These are phyloP conservation scores for Aureobasidium zeae DNA, from an alignment of 2,329 filamentous ascomycete species.

Conservation along the genomic window DNA sequence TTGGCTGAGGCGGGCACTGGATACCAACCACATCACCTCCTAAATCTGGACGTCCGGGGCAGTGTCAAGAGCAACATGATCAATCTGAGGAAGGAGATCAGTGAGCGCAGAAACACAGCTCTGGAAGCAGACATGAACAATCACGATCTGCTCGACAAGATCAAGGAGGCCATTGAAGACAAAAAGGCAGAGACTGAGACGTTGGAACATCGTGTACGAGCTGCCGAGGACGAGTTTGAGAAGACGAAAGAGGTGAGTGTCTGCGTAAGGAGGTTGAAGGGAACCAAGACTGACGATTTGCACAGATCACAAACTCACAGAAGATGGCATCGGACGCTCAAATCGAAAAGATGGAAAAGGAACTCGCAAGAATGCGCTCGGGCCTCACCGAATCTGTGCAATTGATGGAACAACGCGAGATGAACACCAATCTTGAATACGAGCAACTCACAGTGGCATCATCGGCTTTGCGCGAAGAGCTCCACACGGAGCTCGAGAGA, in stretches of 20 bases:
- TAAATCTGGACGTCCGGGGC: slow-evolving; percentile 82
- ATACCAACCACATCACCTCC: slow-evolving; percentile 79
- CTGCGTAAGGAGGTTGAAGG: too few relatives aligned
- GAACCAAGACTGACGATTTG: too few relatives aligned
- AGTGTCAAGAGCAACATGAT: slow-evolving; percentile 71
- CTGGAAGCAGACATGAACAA: slow-evolving; percentile 92
- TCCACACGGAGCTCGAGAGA: slow-evolving; percentile 93
- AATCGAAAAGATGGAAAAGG: slow-evolving; percentile 98
- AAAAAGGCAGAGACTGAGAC: slow-evolving; percentile 88
- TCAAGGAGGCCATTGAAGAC: slow-evolving; percentile 95
- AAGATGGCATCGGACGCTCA: slow-evolving; percentile 84
- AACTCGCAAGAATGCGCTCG: slow-evolving; percentile 84
- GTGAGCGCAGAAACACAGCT: slow-evolving; percentile 71
- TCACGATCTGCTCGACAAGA: slow-evolving; percentile 83
- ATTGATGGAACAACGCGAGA: slow-evolving; percentile 86
- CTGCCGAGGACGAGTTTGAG: slow-evolving; percentile 88
- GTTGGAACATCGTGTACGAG: slow-evolving; percentile 75
- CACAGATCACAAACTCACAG: slow-evolving; percentile 65
- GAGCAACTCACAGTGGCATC: slow-evolving; percentile 83
- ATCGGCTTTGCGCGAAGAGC: slow-evolving; percentile 78
- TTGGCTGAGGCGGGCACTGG: slow-evolving; percentile 74
- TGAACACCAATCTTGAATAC: slow-evolving; percentile 96
- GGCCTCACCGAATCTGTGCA: slow-evolving; percentile 79
- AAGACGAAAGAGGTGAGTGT: slow-evolving; percentile 71
- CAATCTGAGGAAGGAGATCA: slow-evolving; percentile 75